A percentile compares a stretch with the other conserved stretches of the same genome.
phyloP scores from a whole-genome alignment of 345 rosid species.

The Citrus sp. region DNA sequence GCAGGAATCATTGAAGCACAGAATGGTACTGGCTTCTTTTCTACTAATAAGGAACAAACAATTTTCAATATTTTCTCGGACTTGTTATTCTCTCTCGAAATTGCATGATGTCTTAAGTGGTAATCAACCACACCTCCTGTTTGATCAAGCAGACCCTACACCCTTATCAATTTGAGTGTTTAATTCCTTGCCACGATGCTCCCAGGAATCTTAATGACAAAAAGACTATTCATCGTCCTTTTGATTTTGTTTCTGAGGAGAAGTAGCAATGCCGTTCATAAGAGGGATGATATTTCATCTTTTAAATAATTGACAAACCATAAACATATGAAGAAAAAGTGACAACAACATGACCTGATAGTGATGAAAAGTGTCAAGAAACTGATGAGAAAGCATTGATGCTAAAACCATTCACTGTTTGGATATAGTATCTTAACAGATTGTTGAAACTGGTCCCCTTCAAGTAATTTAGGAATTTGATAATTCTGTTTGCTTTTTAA shows the following conservation, averaged over 20 bases:
- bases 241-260: background rate
- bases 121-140: background rate
- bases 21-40: constrained; percentile 49
- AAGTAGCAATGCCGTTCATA: background rate
- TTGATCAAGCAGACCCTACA: background rate
- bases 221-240: background rate
- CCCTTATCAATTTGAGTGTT: background rate
- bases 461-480: background rate
- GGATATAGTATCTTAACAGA: background rate
- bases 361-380: background rate
- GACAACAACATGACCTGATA: background rate
- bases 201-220: background rate
- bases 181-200: background rate
- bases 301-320: background rate
- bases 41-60: background rate
- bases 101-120: background rate
- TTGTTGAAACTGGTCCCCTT: background rate
- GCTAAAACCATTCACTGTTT: background rate
- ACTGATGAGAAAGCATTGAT: background rate
- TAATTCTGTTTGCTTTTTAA: background rate
- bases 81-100: background rate
- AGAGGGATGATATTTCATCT: background rate
- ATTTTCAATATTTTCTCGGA: background rate
- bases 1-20: constrained; percentile 74
- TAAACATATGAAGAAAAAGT: background rate